A percentile compares a stretch with the other conserved stretches of the same genome.
These are phyloP conservation scores for Sugiyamaella americana DNA, from an alignment of 805 yeast species.

Conservation along the genomic window DNA sequence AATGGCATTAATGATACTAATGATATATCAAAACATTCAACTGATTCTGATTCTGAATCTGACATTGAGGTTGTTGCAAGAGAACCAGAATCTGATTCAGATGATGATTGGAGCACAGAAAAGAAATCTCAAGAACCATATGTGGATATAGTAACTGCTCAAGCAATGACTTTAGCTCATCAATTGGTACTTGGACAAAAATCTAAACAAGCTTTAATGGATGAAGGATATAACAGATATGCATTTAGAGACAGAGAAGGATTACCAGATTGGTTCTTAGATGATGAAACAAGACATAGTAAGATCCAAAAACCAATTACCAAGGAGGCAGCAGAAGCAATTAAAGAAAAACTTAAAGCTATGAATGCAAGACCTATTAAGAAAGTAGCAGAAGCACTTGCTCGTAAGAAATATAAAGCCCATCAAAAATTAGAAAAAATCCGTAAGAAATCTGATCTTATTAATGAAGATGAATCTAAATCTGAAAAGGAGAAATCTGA, in stretches of 20 bases:
- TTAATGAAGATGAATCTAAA: conserved; percentile 80
- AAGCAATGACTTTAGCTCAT: conserved; percentile 97
- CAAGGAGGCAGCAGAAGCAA: conserved; percentile 81
- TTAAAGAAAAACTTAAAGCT: conserved; percentile 68
- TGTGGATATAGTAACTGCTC: conserved; percentile 83
- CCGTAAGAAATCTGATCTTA: conserved; percentile 86
- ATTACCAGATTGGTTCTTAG: conserved; percentile 94
- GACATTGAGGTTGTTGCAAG: conserved; percentile 31
- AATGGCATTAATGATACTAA: conserved; percentile 20
- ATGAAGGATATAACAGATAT: conserved; percentile 88
- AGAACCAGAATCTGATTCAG: conserved; percentile 29
- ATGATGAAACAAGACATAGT: conserved; percentile 83
- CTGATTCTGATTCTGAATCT: conserved; percentile 24
- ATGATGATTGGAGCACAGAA: conserved; percentile 30
- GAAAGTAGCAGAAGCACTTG: conserved; percentile 97
- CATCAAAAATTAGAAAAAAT: conserved; percentile 77
- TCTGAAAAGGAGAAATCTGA: conserved; percentile 93
- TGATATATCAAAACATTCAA: conserved; percentile 17
- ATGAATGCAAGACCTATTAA: conserved; percentile 96
- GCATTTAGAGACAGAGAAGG: conserved; percentile 88
- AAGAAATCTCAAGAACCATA: conserved; percentile 33
- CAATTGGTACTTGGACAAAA: conserved; percentile 86
- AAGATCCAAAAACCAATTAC: conserved; percentile 86
- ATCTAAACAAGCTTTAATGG: conserved; percentile 76
- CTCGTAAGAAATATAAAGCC: conserved; percentile 93